Base-by-base conservation (phyloP, 208 protist species). In the Leishmania guyanensis region DNA sequence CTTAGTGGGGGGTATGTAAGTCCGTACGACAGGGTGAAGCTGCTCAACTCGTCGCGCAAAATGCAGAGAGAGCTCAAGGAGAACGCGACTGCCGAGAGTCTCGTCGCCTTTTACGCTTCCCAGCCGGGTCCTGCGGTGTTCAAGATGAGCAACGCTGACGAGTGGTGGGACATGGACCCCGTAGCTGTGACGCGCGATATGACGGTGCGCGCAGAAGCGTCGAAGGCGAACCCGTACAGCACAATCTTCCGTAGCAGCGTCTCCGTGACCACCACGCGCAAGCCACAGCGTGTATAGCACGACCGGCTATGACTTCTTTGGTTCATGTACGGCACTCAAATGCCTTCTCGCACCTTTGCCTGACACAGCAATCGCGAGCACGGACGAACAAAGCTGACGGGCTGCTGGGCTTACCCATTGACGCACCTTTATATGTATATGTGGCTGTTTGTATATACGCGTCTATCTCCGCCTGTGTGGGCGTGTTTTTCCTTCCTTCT, bases 61-160 rank as follows among this genome's bases (percentile, higher is more conserved):
- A 60, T 66, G 46, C 66, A 70, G n/a, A 82, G 87, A 48, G 65
- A 78, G 69, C 84, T 83, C 29, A 43, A 82, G 80, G 73, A 81
- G 16, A 69, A 68, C 10, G 84, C 83, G 1, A 76, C 75, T 33
- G 72, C 81, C 16, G 81, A 86, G 66, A 83, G 77, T 0, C 77
- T 83, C 2, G 58, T 89, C 62, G 36, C 83, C 22, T 77, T 89
- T 12, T 81, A 89, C 75, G 77, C 76, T 39, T 53, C 62, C 1
- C 51, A 62, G 3, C 69, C 86, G 9, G 85, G 70, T 0, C 94
- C 91, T 3, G 75, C 62, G 17, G 87, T 89, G 46, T 96, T 94
- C 68, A 97, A 92, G 79, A 91, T 97, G 90, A 93, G 90, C 81
- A 97, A 97, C 79, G 90, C 90, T 20, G 88, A 94, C 54, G 83